phyloP scores from a whole-genome alignment of 768 basidiomycete species.

The Tulasnella sp. region DNA sequence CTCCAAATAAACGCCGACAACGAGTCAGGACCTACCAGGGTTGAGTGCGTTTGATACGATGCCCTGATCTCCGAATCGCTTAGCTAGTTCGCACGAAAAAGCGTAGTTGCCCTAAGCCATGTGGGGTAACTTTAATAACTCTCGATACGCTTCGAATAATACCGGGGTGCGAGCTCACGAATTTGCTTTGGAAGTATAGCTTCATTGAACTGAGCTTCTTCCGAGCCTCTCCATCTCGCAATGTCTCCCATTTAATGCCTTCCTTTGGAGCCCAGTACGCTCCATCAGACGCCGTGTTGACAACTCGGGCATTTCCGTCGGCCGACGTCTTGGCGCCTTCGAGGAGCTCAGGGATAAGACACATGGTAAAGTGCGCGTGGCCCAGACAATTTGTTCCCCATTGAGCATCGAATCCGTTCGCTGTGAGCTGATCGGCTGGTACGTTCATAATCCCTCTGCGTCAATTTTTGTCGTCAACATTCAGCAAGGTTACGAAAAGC shows the following conservation, averaged over 20 bases:
- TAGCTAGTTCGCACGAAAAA: slow-evolving; percentile 28
- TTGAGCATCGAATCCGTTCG: slow-evolving; percentile 26
- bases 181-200: slow-evolving; percentile 24
- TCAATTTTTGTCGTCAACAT: not conserved
- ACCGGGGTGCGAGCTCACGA: not conserved
- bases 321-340: slow-evolving; percentile 16
- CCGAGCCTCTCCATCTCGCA: slow-evolving; percentile 15
- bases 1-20: not conserved
- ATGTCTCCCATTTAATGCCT: slow-evolving; percentile 13
- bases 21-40: slow-evolving; percentile 20
- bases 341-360: slow-evolving; percentile 20
- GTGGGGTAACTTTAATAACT: slow-evolving; percentile 36
- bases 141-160: slow-evolving; percentile 16
- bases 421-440: slow-evolving; percentile 18
- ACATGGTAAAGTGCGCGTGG: slow-evolving; percentile 24
- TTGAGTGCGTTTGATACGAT: slow-evolving; percentile 26
- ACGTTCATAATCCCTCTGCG: slow-evolving; percentile 17
- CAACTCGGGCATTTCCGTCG: slow-evolving; percentile 25
- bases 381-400: slow-evolving; percentile 24
- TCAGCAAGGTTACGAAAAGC: not conserved
- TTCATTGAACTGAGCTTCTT: not conserved
- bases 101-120: slow-evolving; percentile 27
- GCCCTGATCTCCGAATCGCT: slow-evolving; percentile 25
- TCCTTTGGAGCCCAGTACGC: slow-evolving; percentile 16
- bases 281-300: slow-evolving; percentile 21